These are phyloP conservation scores for Dactylonectria estremocensis DNA, from an alignment of 2,329 filamentous ascomycete species.

Conservation along the genomic window DNA sequence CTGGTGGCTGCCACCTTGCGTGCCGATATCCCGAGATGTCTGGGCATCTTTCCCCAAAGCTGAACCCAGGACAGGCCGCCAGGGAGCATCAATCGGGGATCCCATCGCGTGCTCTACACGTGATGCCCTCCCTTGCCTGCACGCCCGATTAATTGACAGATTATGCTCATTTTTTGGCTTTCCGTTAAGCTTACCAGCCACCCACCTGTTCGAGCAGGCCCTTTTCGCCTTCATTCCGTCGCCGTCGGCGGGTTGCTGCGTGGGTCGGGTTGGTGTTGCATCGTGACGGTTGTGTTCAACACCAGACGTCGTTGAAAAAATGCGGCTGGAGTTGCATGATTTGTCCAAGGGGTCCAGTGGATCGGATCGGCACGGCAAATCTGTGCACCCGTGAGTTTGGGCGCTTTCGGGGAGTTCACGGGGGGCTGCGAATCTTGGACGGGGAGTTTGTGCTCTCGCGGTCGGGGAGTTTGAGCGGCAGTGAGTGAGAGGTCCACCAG, in stretches of 20 bases:
- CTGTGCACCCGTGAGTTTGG: slow-evolving; percentile 10
- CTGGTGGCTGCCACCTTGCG: slow-evolving; percentile 17
- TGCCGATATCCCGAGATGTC: slow-evolving; percentile 27
- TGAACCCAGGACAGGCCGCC: background rate
- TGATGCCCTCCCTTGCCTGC: slow-evolving; percentile 5
- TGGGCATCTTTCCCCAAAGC: slow-evolving; percentile 18
- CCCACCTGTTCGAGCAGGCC: slow-evolving; percentile 5
- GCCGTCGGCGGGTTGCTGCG: background rate
- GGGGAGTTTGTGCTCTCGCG: background rate
- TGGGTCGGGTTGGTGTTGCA: slow-evolving; percentile 9
- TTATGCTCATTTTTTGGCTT: slow-evolving; percentile 25
- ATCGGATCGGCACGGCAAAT: slow-evolving; percentile 10
- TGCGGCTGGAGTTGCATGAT: background rate
- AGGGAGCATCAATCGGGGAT: background rate
- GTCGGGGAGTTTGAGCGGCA: slow-evolving; percentile 1
- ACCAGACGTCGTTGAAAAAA: background rate
- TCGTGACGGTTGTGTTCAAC: background rate
- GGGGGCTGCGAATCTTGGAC: slow-evolving; percentile 10
- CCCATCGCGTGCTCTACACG: slow-evolving; percentile 22
- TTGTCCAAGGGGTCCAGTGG: background rate
- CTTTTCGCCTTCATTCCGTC: background rate
- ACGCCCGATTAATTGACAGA: slow-evolving; percentile 8
- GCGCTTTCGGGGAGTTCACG: slow-evolving; percentile 30
- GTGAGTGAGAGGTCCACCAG: background rate
- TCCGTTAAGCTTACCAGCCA: slow-evolving; percentile 30